Evolutionary conservation across 495 filamentous ascomycete species (phyloP), one percentile per base, ranked within the genome.

Genomic region (Aspergillus indologenus): DNA sequence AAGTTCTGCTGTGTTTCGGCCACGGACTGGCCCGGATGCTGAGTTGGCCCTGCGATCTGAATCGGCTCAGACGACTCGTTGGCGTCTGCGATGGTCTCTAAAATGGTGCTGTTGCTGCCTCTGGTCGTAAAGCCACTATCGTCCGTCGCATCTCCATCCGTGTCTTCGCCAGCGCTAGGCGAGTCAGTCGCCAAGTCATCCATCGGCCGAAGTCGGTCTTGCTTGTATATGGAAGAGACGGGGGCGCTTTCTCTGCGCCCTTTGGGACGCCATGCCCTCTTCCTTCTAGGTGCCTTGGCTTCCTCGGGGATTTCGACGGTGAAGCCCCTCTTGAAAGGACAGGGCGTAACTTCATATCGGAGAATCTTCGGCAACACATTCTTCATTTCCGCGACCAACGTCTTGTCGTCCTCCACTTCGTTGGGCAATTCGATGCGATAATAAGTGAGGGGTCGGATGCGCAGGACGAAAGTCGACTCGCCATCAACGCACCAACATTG

Each of bases 401-500:
- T 65, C 34, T 76, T 73, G 57, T 94, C 85, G 22, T 87, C 84
- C 0, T 79, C 70, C 0, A 80, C 81, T 15, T 75, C 73, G 44
- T 82, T 78, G 2, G 91, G 89, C 8, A 96, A 68, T 63, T 96
- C 92, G 63, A 96, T 94, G 45, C 92, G 85, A 79, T 93, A 96
- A 66, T 92, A 96, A 48, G 87, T 86, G 17, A 91, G 84, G 24
- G 85, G 81, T 31, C 90, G 82, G 53, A 94, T 89, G 55, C 90
- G 87, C 59, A 96, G 65, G 6, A 94, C 87, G 64, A 94, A 96
- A 59, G 86, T 91, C 40, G 86, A 87, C 43, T 86, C 84, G 46
- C 88, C 88, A 68, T 96, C 90, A 20, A 96, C 90, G 72, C 89
- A 94, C 92, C 92, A 96, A 60, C 86, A 94, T 68, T 94, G 90